Percentiles rank a stretch among this genome's conserved stretches.
These are phyloP conservation scores for Paradendryphiella salina DNA, from an alignment of 2,329 filamentous ascomycete genomes.

Conservation along the genomic window DNA sequence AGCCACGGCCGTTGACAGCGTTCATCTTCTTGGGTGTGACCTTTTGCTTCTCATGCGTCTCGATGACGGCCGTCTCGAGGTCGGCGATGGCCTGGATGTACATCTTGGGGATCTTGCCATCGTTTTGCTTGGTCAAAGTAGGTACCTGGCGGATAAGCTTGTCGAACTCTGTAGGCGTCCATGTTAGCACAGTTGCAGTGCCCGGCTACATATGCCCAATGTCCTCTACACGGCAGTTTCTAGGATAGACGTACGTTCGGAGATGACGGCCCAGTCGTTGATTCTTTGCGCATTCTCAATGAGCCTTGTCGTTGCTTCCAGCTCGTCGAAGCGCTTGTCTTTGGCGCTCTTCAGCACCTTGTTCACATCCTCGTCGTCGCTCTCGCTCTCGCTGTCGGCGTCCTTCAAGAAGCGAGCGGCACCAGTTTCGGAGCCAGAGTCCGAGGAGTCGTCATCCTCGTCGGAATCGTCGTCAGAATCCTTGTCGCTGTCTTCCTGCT, in stretches of 20 bases:
- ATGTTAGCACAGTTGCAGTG: slow-evolving; percentile 25
- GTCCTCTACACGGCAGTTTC: no score
- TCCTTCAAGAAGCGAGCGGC: slow-evolving; percentile 82
- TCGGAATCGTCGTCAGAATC: slow-evolving; percentile 63
- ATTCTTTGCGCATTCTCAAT: slow-evolving; percentile 99
- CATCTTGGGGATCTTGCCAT: slow-evolving; percentile 79
- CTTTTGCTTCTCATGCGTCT: slow-evolving; percentile 94
- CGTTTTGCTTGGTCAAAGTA: slow-evolving; percentile 57
- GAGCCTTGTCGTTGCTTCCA: slow-evolving; percentile 83
- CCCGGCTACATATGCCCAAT: slow-evolving; percentile 5
- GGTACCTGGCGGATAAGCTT: slow-evolving; percentile 86
- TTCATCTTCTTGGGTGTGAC: slow-evolving; percentile 98
- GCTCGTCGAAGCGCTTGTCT: slow-evolving; percentile 93
- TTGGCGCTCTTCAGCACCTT: slow-evolving; percentile 96
- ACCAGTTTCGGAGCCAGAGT: slow-evolving; percentile 64
- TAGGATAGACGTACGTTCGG: slow-evolving; percentile 71
- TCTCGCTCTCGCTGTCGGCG: slow-evolving; percentile 75
- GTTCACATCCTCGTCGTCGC: slow-evolving; percentile 81
- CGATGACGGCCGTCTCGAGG: slow-evolving; percentile 91
- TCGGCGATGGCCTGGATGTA: slow-evolving; percentile 94
- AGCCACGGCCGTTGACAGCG: slow-evolving; percentile 86
- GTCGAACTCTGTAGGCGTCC: slow-evolving; percentile 72
- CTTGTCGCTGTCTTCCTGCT: slow-evolving; percentile 53
- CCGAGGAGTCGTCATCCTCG: slow-evolving; percentile 58
- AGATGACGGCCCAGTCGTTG: slow-evolving; percentile 93